phyloP scores from a whole-genome alignment of 768 basidiomycete genomes.

The Dacryopinax primogenitus region DNA sequence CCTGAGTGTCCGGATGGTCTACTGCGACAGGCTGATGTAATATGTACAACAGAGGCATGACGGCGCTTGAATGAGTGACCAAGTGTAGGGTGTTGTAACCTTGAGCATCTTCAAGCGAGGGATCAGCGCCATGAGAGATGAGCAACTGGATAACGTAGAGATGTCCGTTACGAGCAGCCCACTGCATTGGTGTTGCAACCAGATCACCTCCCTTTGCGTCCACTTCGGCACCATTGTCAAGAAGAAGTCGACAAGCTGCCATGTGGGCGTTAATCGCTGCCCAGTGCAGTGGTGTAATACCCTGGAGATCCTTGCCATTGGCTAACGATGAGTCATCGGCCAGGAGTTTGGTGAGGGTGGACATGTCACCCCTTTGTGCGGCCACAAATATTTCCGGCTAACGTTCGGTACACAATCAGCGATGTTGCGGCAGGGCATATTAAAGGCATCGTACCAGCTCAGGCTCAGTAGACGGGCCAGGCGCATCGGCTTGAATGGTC shows the following conservation, averaged over 20 bases:
- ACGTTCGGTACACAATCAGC: background rate
- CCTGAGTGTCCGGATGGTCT: constrained; percentile 79
- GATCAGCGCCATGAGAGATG: constrained; percentile 80
- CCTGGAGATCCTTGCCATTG: constrained; percentile 73
- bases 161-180: constrained; percentile 96
- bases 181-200: constrained; percentile 88
- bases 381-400: constrained; percentile 58
- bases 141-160: constrained; percentile 90
- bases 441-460: constrained; percentile 21
- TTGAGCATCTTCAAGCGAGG: constrained; percentile 79
- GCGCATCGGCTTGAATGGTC: background rate
- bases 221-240: constrained; percentile 88
- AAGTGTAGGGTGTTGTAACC: constrained; percentile 95
- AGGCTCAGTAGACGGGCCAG: constrained; percentile 20
- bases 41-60: constrained; percentile 87
- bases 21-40: constrained; percentile 88
- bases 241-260: constrained; percentile 69
- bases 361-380: constrained; percentile 75
- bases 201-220: constrained; percentile 92
- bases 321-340: constrained; percentile 57
- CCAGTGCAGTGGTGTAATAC: constrained; percentile 95
- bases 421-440: background rate
- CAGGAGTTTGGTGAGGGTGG: constrained; percentile 48
- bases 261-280: constrained; percentile 94
- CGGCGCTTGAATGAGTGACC: constrained; percentile 83